phyloP scores from a whole-genome alignment of 2,329 filamentous ascomycete species.

The Metarhizium sp. region DNA sequence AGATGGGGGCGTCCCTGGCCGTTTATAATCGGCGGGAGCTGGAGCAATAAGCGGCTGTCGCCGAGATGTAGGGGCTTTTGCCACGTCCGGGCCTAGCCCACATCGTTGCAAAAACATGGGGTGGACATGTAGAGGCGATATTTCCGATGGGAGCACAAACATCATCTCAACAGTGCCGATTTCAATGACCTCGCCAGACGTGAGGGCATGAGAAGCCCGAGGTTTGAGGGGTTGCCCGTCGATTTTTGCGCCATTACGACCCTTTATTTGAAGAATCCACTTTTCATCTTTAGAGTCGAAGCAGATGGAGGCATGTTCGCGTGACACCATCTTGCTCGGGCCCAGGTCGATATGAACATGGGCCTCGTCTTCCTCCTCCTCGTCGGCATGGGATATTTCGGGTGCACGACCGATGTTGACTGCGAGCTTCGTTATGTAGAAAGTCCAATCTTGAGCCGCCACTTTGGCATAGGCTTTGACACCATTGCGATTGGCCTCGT shows the following conservation, averaged over 20 bases:
- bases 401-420: slow-evolving; percentile 68
- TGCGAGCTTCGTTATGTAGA: slow-evolving; percentile 66
- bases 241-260: slow-evolving; percentile 82
- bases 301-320: slow-evolving; percentile 65
- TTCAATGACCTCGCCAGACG: slow-evolving; percentile 84
- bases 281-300: slow-evolving; percentile 59
- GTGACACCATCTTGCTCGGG: slow-evolving; percentile 72
- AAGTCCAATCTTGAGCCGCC: slow-evolving; percentile 74
- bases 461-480: slow-evolving; percentile 76
- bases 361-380: slow-evolving; percentile 36
- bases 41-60: slow-evolving; percentile 45
- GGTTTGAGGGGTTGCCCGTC: slow-evolving; percentile 65
- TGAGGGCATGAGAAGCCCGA: slow-evolving; percentile 55
- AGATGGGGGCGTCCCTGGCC: slow-evolving; percentile 51
- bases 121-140: slow-evolving; percentile 57
- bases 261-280: slow-evolving; percentile 83
- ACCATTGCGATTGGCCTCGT: slow-evolving; percentile 51
- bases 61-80: slow-evolving; percentile 18
- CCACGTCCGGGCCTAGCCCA: slow-evolving; percentile 32
- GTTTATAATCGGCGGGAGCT: slow-evolving; percentile 49
- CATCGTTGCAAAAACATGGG: slow-evolving; percentile 61
- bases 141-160: slow-evolving; percentile 81
- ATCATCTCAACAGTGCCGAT: slow-evolving; percentile 96
- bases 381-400: slow-evolving; percentile 31
- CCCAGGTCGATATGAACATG: slow-evolving; percentile 80